Percentiles rank a stretch among this genome's conserved stretches.
phyloP scores from a whole-genome alignment of 2,329 filamentous ascomycete genomes.

The Fusarium torulosum region DNA sequence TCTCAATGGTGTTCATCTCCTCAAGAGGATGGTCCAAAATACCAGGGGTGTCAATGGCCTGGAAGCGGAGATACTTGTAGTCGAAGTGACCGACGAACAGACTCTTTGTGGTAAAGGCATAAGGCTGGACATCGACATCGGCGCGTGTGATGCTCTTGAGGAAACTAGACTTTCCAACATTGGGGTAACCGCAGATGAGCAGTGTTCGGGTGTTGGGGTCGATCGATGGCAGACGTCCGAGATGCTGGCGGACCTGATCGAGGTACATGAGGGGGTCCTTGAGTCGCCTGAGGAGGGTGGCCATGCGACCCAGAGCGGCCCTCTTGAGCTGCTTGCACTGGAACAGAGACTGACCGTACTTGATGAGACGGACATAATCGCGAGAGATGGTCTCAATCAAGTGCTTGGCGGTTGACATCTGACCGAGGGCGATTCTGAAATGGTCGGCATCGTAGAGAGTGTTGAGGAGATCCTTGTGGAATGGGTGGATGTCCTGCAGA shows the following conservation, averaged over 20 bases:
- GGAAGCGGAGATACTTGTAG: conserved; percentile 76
- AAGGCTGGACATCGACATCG: conserved; percentile 97
- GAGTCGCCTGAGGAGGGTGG: conserved; percentile 92
- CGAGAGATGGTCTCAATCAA: conserved; percentile 95
- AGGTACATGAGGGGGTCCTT: conserved; percentile 96
- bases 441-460: conserved; percentile 99
- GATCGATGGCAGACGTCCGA: conserved; percentile 97
- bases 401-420: conserved; percentile 95
- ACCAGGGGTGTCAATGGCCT: conserved; percentile 97
- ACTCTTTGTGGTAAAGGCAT: conserved; percentile 98
- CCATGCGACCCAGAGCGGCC: conserved; percentile 96
- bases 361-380: conserved; percentile 91
- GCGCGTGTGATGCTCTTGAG: conserved; percentile 91
- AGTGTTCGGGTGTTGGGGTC: conserved; percentile 97
- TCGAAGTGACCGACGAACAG: conserved; percentile 98
- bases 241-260: conserved; percentile 91
- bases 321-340: conserved; percentile 99
- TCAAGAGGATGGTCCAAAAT: conserved; percentile 97
- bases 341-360: conserved; percentile 96
- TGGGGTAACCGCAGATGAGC: conserved; percentile 96
- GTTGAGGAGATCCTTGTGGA: conserved; percentile 87
- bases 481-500: conserved; percentile 93
- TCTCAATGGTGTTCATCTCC: conserved; percentile 99
- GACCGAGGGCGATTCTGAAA: conserved; percentile 95
- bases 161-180: conserved; percentile 97